Base-by-base conservation (phyloP, 108 stramenopile species). In the Pseudonitzschia pungens region DNA sequence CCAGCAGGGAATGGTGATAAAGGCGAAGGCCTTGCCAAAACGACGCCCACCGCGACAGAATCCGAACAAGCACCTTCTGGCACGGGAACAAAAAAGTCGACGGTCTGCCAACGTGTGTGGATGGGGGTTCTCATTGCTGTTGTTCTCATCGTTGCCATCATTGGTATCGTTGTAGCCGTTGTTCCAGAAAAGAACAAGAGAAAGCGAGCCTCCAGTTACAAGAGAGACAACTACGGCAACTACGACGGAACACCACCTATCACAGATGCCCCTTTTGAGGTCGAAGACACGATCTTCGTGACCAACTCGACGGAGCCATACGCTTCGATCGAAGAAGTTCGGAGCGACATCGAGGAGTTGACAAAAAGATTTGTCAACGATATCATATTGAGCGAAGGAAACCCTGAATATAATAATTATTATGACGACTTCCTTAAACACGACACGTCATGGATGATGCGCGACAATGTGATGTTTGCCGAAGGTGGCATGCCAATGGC, bases 231-330 rank as follows among this genome's bases (percentile, higher is more conserved):
- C 57, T 4, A 58, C 28, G 24, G 5, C 15, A 16, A 21, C 21
- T 27, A 16, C 26, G 24, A 0, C 26, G 14, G 28, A 0, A 14
- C 24, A 15, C 4, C 15, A 16, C 26, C 15, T 14, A 58, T 58
- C 57, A 58, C 57, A 5, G 24, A 58, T 26, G 28, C 26, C 28
- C 57, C 57, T 27, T 58, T 58, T 27, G 57, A 58, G 28, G 29
- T 31, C 21, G 57, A 58, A 22, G 57, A 16, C 26, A 14, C 26
- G 3, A 26, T 26, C 58, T 68, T 57, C 27, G 1, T 22, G 21
- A 71, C 40, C 27, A 67, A 66, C 54, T 31, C 8, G 26, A 69
- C 72, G 0, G 55, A 72, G 29, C 73, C 68, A 15, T 81, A 81
- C 44, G 31, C 41, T 31, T 54, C 56, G 2, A 42, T 40, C 4